Base-by-base conservation (phyloP, 164 flowering plant species). In the Chimonanthus praecox region DNA sequence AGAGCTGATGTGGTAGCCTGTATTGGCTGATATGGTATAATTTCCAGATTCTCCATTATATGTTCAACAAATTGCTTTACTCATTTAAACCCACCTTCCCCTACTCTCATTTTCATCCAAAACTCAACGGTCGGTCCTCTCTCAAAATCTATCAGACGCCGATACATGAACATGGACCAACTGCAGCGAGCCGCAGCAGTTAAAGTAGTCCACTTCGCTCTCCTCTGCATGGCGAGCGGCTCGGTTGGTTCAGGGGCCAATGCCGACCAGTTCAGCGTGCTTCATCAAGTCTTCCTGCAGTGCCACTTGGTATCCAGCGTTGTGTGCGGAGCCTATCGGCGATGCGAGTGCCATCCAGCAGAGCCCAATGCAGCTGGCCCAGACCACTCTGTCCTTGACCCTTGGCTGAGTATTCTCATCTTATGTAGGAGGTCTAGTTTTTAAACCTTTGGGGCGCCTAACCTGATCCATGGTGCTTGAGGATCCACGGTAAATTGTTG, bases 271-370 rank as follows among this genome's bases (percentile, higher is more conserved):
- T 18, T 33, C 33, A 33, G 33, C 0, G 33, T 33, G 13, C 16
- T 82, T 75, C 82, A 80, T 82, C 76, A 80, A 48, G 67, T 21
- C 75, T 47, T 82, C 84, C 3, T 82, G 84, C 67, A 11, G 58
- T 7, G 64, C 76, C 8, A 82, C 84, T 0, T 77, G 69, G 9
- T 82, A 73, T 16, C 81, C 82, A 2, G 64, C 73, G 4, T 49
- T 82, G 84, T 74, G 65, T 77, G n/a, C 69, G 78, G 5, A 75
- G 79, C 16, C 76, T 82, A 21, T 63, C 81, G 6, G 69, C 47
- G 7, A 64, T 43, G 73, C 82, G 7, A 50, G 16, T 45, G 0
- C 61, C 64, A 76, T 82, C 49, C 76, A 72, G 62, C 77, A 51
- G 58, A 82, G 78, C 73, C 79, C 71, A 7, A 73, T 60, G 46